phyloP scores from a whole-genome alignment of 331 rosid genomes.

The Quercus lobata region DNA sequence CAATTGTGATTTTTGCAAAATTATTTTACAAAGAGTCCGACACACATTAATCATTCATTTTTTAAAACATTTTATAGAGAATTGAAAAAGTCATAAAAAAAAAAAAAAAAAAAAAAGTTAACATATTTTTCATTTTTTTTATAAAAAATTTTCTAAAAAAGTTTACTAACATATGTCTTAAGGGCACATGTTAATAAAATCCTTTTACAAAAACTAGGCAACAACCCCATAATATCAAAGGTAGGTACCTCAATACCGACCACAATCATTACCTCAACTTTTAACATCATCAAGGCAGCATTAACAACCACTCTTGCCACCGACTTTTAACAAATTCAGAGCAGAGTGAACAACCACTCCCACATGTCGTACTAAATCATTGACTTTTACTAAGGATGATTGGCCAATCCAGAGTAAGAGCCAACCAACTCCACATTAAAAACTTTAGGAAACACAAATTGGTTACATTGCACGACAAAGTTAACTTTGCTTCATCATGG shows the following conservation, averaged over 20 bases:
- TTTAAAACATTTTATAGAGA: too few species aligned
- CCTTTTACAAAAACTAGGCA: background rate
- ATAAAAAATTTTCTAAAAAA: too few species aligned
- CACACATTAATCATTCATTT: too few species aligned
- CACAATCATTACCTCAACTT: background rate
- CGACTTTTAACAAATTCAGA: background rate
- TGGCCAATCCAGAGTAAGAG: too few species aligned
- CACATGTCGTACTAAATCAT: background rate
- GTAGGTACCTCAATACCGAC: background rate
- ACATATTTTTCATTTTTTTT: too few species aligned
- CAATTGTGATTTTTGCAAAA: too few species aligned
- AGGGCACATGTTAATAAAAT: accelerated
- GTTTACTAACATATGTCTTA: too few species aligned
- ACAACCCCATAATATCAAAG: background rate
- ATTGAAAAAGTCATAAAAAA: too few species aligned
- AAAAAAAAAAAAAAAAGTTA: too few species aligned
- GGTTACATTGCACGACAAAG: too few species aligned
- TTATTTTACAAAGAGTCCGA: background rate
- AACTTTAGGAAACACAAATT: background rate
- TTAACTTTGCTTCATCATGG: too few species aligned
- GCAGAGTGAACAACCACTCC: background rate
- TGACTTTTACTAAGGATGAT: too few species aligned
- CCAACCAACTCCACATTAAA: background rate
- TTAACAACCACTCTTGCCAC: background rate
- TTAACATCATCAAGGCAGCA: background rate